phyloP scores from a whole-genome alignment of 2,329 filamentous ascomycete genomes.

The Curvularia sp. region DNA sequence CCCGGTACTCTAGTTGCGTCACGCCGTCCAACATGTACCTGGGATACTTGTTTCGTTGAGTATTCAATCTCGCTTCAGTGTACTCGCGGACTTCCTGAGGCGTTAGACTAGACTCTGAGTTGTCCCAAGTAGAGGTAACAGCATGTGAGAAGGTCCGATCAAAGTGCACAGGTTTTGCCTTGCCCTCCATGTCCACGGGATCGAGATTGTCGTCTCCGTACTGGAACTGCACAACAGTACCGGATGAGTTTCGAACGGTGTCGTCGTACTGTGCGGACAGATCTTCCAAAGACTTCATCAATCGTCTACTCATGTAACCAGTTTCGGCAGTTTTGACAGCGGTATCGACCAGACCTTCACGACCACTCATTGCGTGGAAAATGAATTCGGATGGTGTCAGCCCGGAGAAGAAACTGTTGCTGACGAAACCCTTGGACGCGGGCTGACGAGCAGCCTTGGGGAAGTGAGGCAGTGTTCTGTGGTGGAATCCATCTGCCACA shows the following conservation, averaged over 20 bases:
- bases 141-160: constrained; percentile 86
- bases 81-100: constrained; percentile 76
- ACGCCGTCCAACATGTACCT: constrained; percentile 45
- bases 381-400: constrained; percentile 91
- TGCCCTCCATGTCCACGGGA: constrained; percentile 96
- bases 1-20: constrained; percentile 69
- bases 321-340: constrained; percentile 99
- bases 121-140: constrained; percentile 78
- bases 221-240: constrained; percentile 92
- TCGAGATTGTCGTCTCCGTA: constrained; percentile 96
- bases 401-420: constrained; percentile 96
- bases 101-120: constrained; percentile 74
- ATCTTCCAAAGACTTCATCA: constrained; percentile 99
- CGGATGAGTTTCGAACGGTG: constrained; percentile 89
- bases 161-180: constrained; percentile 90
- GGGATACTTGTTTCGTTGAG: constrained; percentile 66
- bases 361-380: constrained; percentile 97
- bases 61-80: constrained; percentile 71
- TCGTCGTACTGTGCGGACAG: constrained; percentile 92
- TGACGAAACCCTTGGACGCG: constrained; percentile 95
- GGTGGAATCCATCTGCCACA: constrained; percentile 95
- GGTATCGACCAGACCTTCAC: constrained; percentile 98
- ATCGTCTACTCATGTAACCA: constrained; percentile 95
- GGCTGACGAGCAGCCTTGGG: constrained; percentile 90
- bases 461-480: constrained; percentile 93